phyloP scores from a whole-genome alignment of 768 basidiomycete genomes.

The Naganishia antarctica region DNA sequence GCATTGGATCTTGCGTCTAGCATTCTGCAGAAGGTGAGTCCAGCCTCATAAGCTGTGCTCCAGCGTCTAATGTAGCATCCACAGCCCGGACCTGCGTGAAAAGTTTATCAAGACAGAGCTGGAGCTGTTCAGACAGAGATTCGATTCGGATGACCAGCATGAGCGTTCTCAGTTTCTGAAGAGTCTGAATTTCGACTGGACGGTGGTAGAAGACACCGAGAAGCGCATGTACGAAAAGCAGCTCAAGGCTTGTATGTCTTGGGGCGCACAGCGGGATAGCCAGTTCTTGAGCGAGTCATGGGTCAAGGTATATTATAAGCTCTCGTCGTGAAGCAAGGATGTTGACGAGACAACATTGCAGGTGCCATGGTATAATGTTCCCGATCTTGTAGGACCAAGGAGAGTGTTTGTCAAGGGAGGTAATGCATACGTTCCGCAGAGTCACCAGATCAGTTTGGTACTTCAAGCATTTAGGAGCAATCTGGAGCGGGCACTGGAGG shows the following conservation, averaged over 20 bases:
- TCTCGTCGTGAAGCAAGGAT: neutral
- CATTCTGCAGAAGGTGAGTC: slow-evolving; percentile 92
- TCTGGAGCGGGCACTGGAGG: slow-evolving; percentile 71
- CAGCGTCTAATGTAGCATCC: neutral
- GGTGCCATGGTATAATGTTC: slow-evolving; percentile 96
- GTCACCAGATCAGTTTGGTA: slow-evolving; percentile 75
- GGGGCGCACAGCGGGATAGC: slow-evolving; percentile 46
- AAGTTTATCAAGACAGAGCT: slow-evolving; percentile 87
- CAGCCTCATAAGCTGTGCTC: neutral
- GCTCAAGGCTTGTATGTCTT: slow-evolving; percentile 54
- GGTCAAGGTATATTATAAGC: slow-evolving; percentile 62
- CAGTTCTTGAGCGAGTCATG: slow-evolving; percentile 59
- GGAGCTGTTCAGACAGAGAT: slow-evolving; percentile 75
- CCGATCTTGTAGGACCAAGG: slow-evolving; percentile 79
- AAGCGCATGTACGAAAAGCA: slow-evolving; percentile 51
- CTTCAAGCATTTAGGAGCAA: slow-evolving; percentile 75
- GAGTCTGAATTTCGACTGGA: slow-evolving; percentile 51
- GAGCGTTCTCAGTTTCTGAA: slow-evolving; percentile 67
- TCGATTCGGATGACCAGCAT: slow-evolving; percentile 58
- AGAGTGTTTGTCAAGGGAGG: slow-evolving; percentile 72
- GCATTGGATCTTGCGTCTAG: slow-evolving; percentile 87
- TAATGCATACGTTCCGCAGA: slow-evolving; percentile 79
- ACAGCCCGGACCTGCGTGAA: slow-evolving; percentile 79
- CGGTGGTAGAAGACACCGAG: slow-evolving; percentile 31
- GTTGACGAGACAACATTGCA: slow-evolving; percentile 46